Evolutionary conservation across 192 early-diverging fungal species (phyloP).

Genomic region (Rhizophagus sp.): DNA sequence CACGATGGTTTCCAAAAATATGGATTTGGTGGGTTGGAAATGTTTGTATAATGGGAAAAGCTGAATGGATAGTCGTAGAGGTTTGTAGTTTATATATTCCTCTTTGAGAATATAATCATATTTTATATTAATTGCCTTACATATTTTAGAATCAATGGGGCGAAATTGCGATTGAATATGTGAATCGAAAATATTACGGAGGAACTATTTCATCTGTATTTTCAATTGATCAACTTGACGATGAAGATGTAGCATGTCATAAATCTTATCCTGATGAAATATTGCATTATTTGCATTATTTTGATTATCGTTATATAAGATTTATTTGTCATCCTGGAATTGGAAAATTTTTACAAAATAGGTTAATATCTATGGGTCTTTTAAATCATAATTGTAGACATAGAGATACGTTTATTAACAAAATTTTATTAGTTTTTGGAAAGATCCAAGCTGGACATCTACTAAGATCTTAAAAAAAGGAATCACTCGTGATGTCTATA

Average conservation of each 20-base stretch:
- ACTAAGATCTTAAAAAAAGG: conserved; percentile 49
- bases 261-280: conserved; percentile 26
- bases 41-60: conserved; percentile 65
- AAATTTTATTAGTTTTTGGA: conserved; percentile 45
- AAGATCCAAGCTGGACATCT: conserved; percentile 52
- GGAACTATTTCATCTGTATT: conserved; percentile 73
- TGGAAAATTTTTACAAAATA: conserved; percentile 47
- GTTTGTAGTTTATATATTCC: conserved; percentile 32
- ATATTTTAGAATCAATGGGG: conserved; percentile 66
- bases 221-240: conserved; percentile 48
- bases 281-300: conserved; percentile 46
- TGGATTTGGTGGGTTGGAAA: conserved; percentile 71
- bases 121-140: not conserved
- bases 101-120: not conserved
- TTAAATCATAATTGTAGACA: not conserved
- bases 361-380: conserved; percentile 18
- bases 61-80: conserved; percentile 70
- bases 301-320: conserved; percentile 59
- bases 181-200: conserved; percentile 61
- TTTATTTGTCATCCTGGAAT: conserved; percentile 53
- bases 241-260: conserved; percentile 32
- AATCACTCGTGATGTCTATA: conserved; percentile 50
- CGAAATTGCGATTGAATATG: conserved; percentile 48
- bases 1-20: conserved; percentile 83
- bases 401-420: not conserved